Conservation (phyloP, 495 filamentous ascomycete genomes). For the Penicillium samsonianum region DNA sequence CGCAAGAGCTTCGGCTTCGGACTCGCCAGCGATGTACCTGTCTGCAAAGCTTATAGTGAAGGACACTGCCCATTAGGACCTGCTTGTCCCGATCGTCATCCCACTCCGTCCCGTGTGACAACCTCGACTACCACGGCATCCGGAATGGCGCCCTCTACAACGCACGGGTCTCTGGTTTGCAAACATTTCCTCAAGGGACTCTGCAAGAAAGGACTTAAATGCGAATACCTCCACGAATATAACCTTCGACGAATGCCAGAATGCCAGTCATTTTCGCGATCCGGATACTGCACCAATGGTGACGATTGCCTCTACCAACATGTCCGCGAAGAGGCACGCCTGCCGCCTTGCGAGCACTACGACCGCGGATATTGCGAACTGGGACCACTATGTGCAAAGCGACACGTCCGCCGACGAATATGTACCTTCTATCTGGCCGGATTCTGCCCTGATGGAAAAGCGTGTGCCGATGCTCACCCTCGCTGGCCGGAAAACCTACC, state of each 20-base stretch:
- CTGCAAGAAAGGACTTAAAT: slow-evolving; percentile 93
- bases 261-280: slow-evolving; percentile 87
- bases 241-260: slow-evolving; percentile 97
- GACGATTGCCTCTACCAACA: slow-evolving; percentile 97
- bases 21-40: slow-evolving; percentile 69
- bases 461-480: slow-evolving; percentile 80
- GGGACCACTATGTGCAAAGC: slow-evolving; percentile 81
- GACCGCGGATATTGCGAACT: slow-evolving; percentile 93
- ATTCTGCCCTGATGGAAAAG: slow-evolving; percentile 86
- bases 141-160: slow-evolving; percentile 48
- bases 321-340: slow-evolving; percentile 75
- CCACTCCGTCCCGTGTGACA: slow-evolving; percentile 49
- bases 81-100: slow-evolving; percentile 68
- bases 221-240: slow-evolving; percentile 98
- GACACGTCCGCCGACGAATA: slow-evolving; percentile 72
- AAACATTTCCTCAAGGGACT: slow-evolving; percentile 98
- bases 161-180: slow-evolving; percentile 75
- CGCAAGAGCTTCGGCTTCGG: slow-evolving; percentile 75
- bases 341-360: slow-evolving; percentile 91
- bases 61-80: slow-evolving; percentile 79
- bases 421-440: slow-evolving; percentile 90
- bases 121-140: slow-evolving; percentile 57
- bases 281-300: slow-evolving; percentile 91
- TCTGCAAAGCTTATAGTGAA: slow-evolving; percentile 77
- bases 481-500: slow-evolving; percentile 72